phyloP scores from a whole-genome alignment of 2,329 filamentous ascomycete genomes.

The Eutypella sp. region DNA sequence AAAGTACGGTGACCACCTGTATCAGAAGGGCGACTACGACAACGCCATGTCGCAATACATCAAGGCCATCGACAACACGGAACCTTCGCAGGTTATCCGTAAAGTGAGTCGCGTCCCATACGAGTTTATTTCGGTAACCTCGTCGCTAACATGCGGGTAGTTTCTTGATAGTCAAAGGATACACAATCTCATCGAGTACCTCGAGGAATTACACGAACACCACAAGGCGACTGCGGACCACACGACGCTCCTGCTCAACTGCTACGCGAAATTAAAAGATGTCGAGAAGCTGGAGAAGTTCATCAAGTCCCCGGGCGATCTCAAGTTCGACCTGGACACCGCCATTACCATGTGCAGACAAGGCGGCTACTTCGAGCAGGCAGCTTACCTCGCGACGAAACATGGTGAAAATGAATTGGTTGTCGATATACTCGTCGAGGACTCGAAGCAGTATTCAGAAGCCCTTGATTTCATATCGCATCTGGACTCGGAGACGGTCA shows the following conservation, averaged over 20 bases:
- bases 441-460: conserved; percentile 84
- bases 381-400: conserved; percentile 89
- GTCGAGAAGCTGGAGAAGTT: conserved; percentile 94
- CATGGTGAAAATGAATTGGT: conserved; percentile 92
- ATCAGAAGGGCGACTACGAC: conserved; percentile 93
- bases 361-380: conserved; percentile 94
- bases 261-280: conserved; percentile 96
- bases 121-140: not conserved
- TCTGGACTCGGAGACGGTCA: conserved; percentile 69
- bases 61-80: conserved; percentile 90
- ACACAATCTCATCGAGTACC: conserved; percentile 93
- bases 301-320: conserved; percentile 88
- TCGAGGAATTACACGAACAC: conserved; percentile 93
- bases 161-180: conserved; percentile 97
- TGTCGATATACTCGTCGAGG: conserved; percentile 92
- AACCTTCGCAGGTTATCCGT: conserved; percentile 92
- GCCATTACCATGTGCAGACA: conserved; percentile 97
- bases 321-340: conserved; percentile 95
- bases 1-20: conserved; percentile 89
- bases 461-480: conserved; percentile 90
- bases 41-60: conserved; percentile 99
- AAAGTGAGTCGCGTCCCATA: conserved; percentile 53
- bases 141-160: conserved; percentile 37
- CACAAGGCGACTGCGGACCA: conserved; percentile 91
- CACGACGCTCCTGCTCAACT: conserved; percentile 90